A percentile compares a stretch with the other conserved stretches of the same genome.
Evolutionary conservation across 257 asterid species (phyloP).

Genomic region (Scutellaria baicalensis): DNA sequence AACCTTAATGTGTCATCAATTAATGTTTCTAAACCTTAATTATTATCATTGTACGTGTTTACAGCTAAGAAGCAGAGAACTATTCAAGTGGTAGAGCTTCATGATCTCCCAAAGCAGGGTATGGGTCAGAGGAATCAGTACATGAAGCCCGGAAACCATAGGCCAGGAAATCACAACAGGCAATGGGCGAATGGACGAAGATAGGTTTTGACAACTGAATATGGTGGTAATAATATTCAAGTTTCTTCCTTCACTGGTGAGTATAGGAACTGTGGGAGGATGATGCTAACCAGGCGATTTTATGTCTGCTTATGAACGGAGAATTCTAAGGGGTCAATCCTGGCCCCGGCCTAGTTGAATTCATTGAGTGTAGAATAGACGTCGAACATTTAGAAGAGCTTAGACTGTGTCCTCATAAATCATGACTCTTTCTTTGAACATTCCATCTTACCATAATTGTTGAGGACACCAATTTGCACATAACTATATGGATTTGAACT

Average conservation of each 20-base stretch:
- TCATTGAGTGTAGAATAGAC: slow-evolving; percentile 18
- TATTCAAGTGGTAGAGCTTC: slow-evolving; percentile 78
- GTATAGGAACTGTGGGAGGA: neutral
- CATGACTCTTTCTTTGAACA: slow-evolving; percentile 4
- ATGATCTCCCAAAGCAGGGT: slow-evolving; percentile 70
- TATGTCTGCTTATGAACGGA: slow-evolving; percentile 3
- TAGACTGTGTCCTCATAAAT: slow-evolving; percentile 5
- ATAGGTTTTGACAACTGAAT: slow-evolving; percentile 21
- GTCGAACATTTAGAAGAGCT: slow-evolving; percentile 10
- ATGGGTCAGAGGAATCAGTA: slow-evolving; percentile 44
- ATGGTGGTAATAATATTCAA: slow-evolving; percentile 4
- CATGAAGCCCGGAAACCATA: slow-evolving; percentile 45
- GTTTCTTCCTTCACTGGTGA: slow-evolving; percentile 13
- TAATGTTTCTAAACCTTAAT: too few species aligned
- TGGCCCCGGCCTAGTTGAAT: neutral
- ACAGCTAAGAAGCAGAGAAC: slow-evolving; percentile 83
- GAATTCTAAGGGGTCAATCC: neutral
- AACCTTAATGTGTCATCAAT: neutral
- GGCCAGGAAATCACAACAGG: slow-evolving; percentile 57
- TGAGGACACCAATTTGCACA: slow-evolving; percentile 17
- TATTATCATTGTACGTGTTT: neutral
- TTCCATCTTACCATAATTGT: neutral
- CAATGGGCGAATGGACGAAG: slow-evolving; percentile 50
- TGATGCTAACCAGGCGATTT: slow-evolving; percentile 1
- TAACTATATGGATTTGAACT: neutral